Percentiles rank a stretch among this genome's conserved stretches.
These are phyloP conservation scores for Rhizopus sp. DNA, from an alignment of 371 early-diverging fungal species.

Conservation along the genomic window DNA sequence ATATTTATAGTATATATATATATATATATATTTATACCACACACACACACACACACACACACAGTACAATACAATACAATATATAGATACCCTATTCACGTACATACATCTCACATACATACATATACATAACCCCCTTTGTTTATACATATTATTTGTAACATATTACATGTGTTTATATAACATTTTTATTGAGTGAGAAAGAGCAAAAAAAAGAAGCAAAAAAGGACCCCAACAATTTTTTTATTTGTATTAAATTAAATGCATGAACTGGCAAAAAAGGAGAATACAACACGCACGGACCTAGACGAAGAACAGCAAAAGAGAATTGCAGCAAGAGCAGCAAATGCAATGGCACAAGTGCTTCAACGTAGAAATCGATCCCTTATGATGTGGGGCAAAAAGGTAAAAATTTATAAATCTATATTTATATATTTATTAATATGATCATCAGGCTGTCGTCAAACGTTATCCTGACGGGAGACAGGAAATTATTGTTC, in stretches of 20 bases:
- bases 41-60: constrained; percentile 5
- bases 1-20: no score
- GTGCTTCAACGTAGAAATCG: constrained; percentile 37
- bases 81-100: no score
- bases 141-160: not conserved
- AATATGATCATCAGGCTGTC: constrained; percentile 25
- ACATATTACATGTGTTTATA: not conserved
- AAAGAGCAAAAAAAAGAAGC: constrained; percentile 5
- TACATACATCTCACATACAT: not conserved
- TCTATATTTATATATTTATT: not conserved
- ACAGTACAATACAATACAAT: not conserved
- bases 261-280: constrained; percentile 34
- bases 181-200: not conserved
- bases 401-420: constrained; percentile 25
- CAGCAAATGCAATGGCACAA: constrained; percentile 43
- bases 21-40: no score
- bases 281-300: constrained; percentile 40
- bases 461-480: constrained; percentile 46
- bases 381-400: constrained; percentile 41
- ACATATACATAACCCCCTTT: not conserved
- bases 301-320: constrained; percentile 41
- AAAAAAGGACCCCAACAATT: constrained; percentile 8
- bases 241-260: constrained; percentile 9
- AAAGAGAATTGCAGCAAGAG: constrained; percentile 35
- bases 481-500: constrained; percentile 47